Evolutionary conservation across 345 rosid species (phyloP).

Genomic region (Aquilaria sinensis): DNA sequence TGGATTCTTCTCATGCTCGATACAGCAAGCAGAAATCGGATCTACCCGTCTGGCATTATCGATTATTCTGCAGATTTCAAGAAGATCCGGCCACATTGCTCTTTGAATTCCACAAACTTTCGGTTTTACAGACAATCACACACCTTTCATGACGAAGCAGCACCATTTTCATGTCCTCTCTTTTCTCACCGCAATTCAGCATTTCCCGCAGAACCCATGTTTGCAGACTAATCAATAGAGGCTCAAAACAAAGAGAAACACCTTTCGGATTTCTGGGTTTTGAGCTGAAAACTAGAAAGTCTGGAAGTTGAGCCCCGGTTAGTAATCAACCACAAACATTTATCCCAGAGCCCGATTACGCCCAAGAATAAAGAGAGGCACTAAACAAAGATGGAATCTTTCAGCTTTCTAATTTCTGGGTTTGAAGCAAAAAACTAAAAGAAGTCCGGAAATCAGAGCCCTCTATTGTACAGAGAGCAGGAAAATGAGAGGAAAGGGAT

Average conservation of each 20-base stretch:
- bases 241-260: slow-evolving; percentile 1
- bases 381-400: slow-evolving; percentile 19
- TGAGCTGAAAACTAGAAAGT: no score
- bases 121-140: slow-evolving; percentile 14
- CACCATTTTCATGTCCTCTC: slow-evolving; percentile 26
- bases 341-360: slow-evolving; percentile 9
- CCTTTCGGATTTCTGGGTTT: not conserved
- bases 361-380: slow-evolving; percentile 8
- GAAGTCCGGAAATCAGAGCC: slow-evolving; percentile 5
- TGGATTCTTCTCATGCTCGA: slow-evolving; percentile 58
- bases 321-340: slow-evolving; percentile 1
- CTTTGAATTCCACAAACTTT: slow-evolving; percentile 9
- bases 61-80: slow-evolving; percentile 23
- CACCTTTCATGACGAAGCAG: slow-evolving; percentile 20
- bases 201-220: slow-evolving; percentile 4
- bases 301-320: no score
- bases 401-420: slow-evolving; percentile 24
- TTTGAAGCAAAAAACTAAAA: slow-evolving; percentile 20
- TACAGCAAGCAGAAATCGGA: slow-evolving; percentile 19
- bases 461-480: slow-evolving; percentile 4
- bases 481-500: slow-evolving; percentile 12
- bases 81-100: slow-evolving; percentile 14
- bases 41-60: slow-evolving; percentile 71
- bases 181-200: slow-evolving; percentile 12
- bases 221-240: slow-evolving; percentile 11